A percentile compares a stretch with the other conserved stretches of the same genome.
Conservation (phyloP, 768 basidiomycete genomes). For the Naganishia vishniacii region DNA sequence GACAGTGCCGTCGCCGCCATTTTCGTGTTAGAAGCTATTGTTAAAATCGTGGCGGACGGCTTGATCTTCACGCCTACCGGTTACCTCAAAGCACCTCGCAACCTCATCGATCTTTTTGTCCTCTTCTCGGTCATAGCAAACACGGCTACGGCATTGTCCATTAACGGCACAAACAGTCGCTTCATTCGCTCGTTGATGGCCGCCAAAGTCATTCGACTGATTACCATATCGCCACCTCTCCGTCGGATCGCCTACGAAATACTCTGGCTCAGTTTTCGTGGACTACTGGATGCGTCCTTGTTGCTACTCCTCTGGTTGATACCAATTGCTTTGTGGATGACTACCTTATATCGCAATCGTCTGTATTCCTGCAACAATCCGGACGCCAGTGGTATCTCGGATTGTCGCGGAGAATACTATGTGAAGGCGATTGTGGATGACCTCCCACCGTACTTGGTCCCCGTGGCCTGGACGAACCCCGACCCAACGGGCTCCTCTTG, state of each 20-base stretch:
- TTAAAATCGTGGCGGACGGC: slow-evolving; percentile 90
- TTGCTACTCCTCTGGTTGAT: slow-evolving; percentile 66
- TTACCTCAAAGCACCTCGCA: slow-evolving; percentile 87
- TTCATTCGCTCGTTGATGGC: slow-evolving; percentile 80
- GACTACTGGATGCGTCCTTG: slow-evolving; percentile 82
- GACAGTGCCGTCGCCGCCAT: slow-evolving; percentile 65
- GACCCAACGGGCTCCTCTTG: slow-evolving; percentile 64
- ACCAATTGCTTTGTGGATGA: slow-evolving; percentile 50
- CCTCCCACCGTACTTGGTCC: slow-evolving; percentile 59
- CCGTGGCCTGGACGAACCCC: slow-evolving; percentile 85
- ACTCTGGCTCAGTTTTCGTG: slow-evolving; percentile 74
- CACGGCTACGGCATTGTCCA: slow-evolving; percentile 64
- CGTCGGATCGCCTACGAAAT: slow-evolving; percentile 75
- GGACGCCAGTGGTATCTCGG: slow-evolving; percentile 54
- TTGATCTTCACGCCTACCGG: slow-evolving; percentile 67
- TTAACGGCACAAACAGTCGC: slow-evolving; percentile 73
- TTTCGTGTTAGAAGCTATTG: slow-evolving; percentile 72
- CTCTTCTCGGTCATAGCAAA: slow-evolving; percentile 72
- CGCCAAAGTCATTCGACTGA: slow-evolving; percentile 76
- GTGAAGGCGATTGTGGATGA: slow-evolving; percentile 57
- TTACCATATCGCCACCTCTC: slow-evolving; percentile 82
- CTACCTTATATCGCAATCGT: slow-evolving; percentile 81
- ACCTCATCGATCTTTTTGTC: slow-evolving; percentile 79
- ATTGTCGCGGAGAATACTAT: slow-evolving; percentile 71
- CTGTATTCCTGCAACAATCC: slow-evolving; percentile 80